These are phyloP conservation scores for Aurinia saxatilis DNA, from an alignment of 345 rosid genomes.

Conservation along the genomic window DNA sequence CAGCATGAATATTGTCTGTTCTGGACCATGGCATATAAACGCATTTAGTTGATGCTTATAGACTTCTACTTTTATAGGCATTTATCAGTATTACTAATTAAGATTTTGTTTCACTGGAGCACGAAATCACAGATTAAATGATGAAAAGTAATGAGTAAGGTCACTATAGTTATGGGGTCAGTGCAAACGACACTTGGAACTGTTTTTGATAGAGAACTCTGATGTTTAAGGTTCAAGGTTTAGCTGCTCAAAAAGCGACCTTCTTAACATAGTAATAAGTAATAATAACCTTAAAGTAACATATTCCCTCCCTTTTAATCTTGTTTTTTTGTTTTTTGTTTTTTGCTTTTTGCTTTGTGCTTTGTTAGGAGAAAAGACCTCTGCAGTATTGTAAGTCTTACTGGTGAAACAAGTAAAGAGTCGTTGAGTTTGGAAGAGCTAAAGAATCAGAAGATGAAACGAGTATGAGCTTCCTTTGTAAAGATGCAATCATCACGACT, in stretches of 20 bases:
- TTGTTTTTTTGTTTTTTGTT: neutral
- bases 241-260: constrained; percentile 16
- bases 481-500: constrained; percentile 6
- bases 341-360: neutral
- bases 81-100: neutral
- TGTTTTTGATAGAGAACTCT: constrained; percentile 11
- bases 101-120: constrained; percentile 13
- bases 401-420: constrained; percentile 9
- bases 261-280: neutral
- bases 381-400: neutral
- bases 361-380: constrained; percentile 7
- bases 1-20: constrained; percentile 10
- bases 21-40: constrained; percentile 11
- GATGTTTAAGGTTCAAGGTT: constrained; percentile 24
- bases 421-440: constrained; percentile 12
- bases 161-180: constrained; percentile 17
- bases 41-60: constrained; percentile 3
- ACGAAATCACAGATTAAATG: constrained; percentile 12
- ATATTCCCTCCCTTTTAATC: neutral
- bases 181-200: constrained; percentile 19
- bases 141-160: constrained; percentile 4
- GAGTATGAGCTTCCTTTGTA: constrained; percentile 11
- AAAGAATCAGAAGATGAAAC: constrained; percentile 7
- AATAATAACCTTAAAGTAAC: neutral
- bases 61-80: neutral